A percentile compares a stretch with the other conserved stretches of the same genome.
Evolutionary conservation across 805 yeast genomes (phyloP).

Genomic region (Ogataea pilisensis): DNA sequence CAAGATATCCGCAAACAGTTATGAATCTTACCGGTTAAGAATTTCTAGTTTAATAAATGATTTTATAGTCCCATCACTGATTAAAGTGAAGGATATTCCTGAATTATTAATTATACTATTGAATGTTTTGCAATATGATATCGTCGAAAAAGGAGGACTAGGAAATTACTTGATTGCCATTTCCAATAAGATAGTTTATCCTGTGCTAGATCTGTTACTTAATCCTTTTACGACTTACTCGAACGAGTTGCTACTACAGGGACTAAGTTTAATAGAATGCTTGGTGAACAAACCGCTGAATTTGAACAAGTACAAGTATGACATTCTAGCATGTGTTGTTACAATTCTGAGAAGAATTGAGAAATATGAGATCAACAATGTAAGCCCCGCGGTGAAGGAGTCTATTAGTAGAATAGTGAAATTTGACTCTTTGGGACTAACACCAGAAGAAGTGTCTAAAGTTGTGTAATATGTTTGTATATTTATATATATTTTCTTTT

Average conservation of each 20-base stretch:
- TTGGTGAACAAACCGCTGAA: constrained; percentile 2
- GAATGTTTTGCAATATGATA: constrained; percentile 3
- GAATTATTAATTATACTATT: constrained; percentile 12
- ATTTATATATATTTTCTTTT: too few species aligned
- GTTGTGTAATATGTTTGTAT: too few species aligned
- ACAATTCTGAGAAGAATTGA: constrained; percentile 10
- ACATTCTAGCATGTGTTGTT: constrained; percentile 22
- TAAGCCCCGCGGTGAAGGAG: neutral
- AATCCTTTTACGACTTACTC: constrained; percentile 26
- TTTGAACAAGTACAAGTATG: constrained; percentile 15
- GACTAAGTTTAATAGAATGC: constrained; percentile 4
- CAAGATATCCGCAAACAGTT: constrained; percentile 4
- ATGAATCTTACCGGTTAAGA: constrained; percentile 9
- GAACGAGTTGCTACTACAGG: constrained; percentile 4
- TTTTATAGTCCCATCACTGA: constrained; percentile 24
- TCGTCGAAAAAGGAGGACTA: constrained; percentile 8
- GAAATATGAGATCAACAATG: constrained; percentile 2
- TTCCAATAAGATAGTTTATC: constrained; percentile 17
- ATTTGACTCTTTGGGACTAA: neutral
- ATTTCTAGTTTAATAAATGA: constrained; percentile 23
- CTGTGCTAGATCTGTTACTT: constrained; percentile 20
- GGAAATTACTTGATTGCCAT: constrained; percentile 19
- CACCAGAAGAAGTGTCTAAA: neutral
- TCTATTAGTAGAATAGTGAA: neutral
- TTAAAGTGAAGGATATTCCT: constrained; percentile 24